Evolutionary conservation across 331 rosid genomes (phyloP).

Genomic region (Quercus tomentella): DNA sequence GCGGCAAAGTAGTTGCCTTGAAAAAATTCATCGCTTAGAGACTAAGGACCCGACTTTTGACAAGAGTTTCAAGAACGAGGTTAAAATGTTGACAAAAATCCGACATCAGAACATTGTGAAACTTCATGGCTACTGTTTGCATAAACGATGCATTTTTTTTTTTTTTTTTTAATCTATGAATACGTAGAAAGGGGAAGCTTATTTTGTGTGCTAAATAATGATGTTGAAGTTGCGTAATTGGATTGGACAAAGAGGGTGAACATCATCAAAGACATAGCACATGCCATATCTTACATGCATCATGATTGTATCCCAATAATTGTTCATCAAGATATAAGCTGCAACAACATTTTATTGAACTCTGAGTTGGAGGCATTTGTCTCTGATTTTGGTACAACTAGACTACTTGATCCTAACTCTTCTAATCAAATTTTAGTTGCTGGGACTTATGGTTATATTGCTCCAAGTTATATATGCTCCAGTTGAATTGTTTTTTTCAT

Average conservation of each 20-base stretch:
- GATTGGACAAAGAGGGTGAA: conserved; percentile 36
- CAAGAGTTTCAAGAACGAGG: conserved; percentile 27
- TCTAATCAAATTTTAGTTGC: not conserved
- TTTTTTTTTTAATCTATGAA: conserved; percentile 26
- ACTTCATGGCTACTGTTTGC: conserved; percentile 36
- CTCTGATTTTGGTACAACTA: not conserved
- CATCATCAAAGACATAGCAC: conserved; percentile 22
- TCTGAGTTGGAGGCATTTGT: conserved; percentile 21
- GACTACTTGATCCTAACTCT: not conserved
- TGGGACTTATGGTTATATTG: too few relatives aligned
- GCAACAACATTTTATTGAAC: conserved; percentile 27
- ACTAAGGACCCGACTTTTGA: conserved; percentile 3
- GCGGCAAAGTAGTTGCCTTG: conserved; percentile 25
- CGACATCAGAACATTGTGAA: conserved; percentile 23
- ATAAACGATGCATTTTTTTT: conserved; percentile 34
- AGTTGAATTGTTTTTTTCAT: too few relatives aligned
- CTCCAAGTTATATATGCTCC: too few relatives aligned
- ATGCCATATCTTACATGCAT: conserved; percentile 41
- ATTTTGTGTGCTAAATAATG: conserved; percentile 19
- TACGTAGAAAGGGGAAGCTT: conserved; percentile 42
- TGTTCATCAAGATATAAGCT: conserved; percentile 35
- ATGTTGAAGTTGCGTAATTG: conserved; percentile 24
- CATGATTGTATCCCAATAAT: conserved; percentile 20
- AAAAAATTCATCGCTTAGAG: conserved; percentile 15
- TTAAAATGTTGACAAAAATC: conserved; percentile 25